phyloP scores from a whole-genome alignment of 257 asterid species.

The Linderniella brevidens region DNA sequence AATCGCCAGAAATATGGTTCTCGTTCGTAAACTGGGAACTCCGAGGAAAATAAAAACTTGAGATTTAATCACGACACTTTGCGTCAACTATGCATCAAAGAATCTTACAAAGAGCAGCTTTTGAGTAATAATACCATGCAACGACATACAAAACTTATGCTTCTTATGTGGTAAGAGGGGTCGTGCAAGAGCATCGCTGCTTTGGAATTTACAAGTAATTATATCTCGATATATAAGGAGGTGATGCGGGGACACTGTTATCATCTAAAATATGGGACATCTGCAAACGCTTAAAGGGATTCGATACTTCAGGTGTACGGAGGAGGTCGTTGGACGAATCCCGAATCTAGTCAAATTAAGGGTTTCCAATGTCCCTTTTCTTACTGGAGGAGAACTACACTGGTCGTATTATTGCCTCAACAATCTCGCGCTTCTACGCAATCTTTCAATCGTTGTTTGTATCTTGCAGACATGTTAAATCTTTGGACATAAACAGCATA shows the following conservation, averaged over 20 bases:
- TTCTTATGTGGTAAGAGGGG: background rate
- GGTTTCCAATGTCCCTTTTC: background rate
- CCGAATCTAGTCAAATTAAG: background rate
- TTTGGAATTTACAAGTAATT: too few relatives aligned
- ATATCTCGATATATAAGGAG: background rate
- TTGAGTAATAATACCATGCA: background rate
- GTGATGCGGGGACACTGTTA: background rate
- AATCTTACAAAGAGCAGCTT: constrained; percentile 3
- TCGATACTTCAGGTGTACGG: background rate
- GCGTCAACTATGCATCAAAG: constrained; percentile 8
- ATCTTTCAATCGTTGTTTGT: too few relatives aligned
- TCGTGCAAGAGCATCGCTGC: too few relatives aligned
- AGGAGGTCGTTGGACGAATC: background rate
- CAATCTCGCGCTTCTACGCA: background rate
- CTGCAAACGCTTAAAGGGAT: background rate
- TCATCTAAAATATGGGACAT: constrained; percentile 8
- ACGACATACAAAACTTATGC: background rate
- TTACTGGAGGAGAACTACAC: background rate
- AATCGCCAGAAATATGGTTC: constrained; percentile 10
- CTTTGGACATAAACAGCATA: background rate
- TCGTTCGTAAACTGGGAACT: background rate
- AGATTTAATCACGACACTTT: constrained; percentile 9
- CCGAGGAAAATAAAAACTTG: constrained; percentile 3
- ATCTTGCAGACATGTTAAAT: background rate
- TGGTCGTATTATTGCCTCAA: background rate